Base-by-base conservation (phyloP, 805 yeast genomes). In the Candida ulmi region DNA sequence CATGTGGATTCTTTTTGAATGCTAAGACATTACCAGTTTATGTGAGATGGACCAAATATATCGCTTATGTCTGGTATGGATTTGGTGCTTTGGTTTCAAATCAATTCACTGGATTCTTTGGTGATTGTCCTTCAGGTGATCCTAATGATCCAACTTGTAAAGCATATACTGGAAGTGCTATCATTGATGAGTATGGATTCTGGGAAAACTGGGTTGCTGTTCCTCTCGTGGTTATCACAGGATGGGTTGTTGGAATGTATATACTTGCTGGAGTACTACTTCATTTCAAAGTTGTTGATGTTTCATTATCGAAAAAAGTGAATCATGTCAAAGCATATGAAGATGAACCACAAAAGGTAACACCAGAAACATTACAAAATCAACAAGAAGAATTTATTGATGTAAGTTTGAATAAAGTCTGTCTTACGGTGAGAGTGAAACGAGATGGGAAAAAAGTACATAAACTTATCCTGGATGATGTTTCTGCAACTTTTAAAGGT, bases 21-120 rank as follows among this genome's bases (percentile, higher is more conserved):
- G 76, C 88, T 1, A 65, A 68, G 8, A 69, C 76, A 1, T 71
- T 86, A 78, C 95, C 95, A 0, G 95, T 84, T 1, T 88, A 88
- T 52, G 95, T 87, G 8, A 68, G 87, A 27, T 87, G 96, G 96
- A 72, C 81, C 5, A 84, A 82, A 54, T 87, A 83, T 58, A 64
- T 80, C 41, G 80, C 91, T 0, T 83, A 75, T 54, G 69, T 82
- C 38, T 88, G 90, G 86, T 87, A 83, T 54, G 80, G 80, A 0
- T 83, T 83, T 59, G 93, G 93, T 3, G 80, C 79, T 2, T 52
- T 80, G 41, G 51, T 72, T 30, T 71, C 88, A 0, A 83, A 80
- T 52, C 80, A 85, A 48, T 87, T 75, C 54, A 66, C 83, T 2
- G 74, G 71, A 26, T 83, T 68, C 63, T 44, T 57, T 31, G 88